Conservation (phyloP, 805 yeast genomes). For the Saturnispora zaruensis region DNA sequence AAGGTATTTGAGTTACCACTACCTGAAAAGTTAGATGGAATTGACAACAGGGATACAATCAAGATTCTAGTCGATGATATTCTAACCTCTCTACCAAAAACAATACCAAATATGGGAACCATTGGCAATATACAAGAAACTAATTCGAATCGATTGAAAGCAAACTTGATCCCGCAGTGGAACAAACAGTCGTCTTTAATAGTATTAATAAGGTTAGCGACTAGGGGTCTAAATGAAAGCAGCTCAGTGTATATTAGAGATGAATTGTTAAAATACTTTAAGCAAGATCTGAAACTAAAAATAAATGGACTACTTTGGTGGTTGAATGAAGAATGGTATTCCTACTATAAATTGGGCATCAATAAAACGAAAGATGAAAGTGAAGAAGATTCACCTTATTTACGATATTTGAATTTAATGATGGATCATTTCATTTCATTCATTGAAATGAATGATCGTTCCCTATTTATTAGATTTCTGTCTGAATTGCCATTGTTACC, state of each 20-base stretch:
- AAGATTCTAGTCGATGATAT: slow-evolving; percentile 51
- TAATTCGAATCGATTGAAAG: slow-evolving; percentile 17
- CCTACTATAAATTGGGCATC: slow-evolving; percentile 45
- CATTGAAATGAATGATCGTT: slow-evolving; percentile 72
- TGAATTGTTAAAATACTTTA: slow-evolving; percentile 62
- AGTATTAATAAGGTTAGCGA: slow-evolving; percentile 64
- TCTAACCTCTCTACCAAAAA: slow-evolving; percentile 29
- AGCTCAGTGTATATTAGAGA: slow-evolving; percentile 58
- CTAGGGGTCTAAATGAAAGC: slow-evolving; percentile 53
- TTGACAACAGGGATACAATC: slow-evolving; percentile 51
- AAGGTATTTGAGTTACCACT: slow-evolving; percentile 40
- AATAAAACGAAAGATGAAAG: slow-evolving; percentile 3
- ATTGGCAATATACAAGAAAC: neutral
- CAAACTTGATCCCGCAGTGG: slow-evolving; percentile 49
- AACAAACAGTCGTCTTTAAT: slow-evolving; percentile 66
- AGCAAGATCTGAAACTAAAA: slow-evolving; percentile 61
- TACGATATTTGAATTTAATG: slow-evolving; percentile 59
- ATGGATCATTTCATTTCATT: slow-evolving; percentile 78
- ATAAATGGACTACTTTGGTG: slow-evolving; percentile 78
- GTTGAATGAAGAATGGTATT: slow-evolving; percentile 83
- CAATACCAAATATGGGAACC: neutral
- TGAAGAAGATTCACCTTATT: slow-evolving; percentile 34
- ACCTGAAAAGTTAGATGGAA: slow-evolving; percentile 44
- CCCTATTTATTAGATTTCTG: slow-evolving; percentile 69
- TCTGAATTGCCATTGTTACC: slow-evolving; percentile 81